These are phyloP conservation scores for Neopestalotiopsis sp. DNA, from an alignment of 2,329 filamentous ascomycete species.

Conservation along the genomic window DNA sequence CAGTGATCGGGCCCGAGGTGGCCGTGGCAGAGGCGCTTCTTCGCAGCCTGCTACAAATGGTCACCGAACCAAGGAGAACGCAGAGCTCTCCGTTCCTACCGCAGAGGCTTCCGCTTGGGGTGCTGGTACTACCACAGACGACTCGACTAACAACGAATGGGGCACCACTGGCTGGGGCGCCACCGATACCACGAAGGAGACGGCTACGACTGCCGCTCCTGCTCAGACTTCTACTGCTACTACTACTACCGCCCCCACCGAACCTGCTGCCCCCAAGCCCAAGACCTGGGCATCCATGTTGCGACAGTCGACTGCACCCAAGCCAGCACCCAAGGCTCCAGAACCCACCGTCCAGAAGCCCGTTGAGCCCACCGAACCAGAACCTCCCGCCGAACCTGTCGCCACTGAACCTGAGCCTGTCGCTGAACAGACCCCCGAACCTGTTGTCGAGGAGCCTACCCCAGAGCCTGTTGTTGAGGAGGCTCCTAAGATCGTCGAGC, in stretches of 20 bases:
- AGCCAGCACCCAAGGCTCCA: constrained; percentile 56
- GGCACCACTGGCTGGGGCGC: constrained; percentile 44
- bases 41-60: constrained; percentile 65
- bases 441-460: constrained; percentile 32
- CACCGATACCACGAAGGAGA: constrained; percentile 28
- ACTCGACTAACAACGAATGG: constrained; percentile 48
- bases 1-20: constrained; percentile 66
- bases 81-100: constrained; percentile 68
- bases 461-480: constrained; percentile 32
- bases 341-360: constrained; percentile 52
- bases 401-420: constrained; percentile 43
- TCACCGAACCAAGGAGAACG: constrained; percentile 60
- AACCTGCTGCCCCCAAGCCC: constrained; percentile 42
- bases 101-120: constrained; percentile 72
- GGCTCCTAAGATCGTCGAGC: constrained; percentile 48
- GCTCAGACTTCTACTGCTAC: constrained; percentile 45
- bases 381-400: constrained; percentile 47
- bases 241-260: constrained; percentile 36
- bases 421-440: constrained; percentile 40
- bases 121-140: constrained; percentile 46
- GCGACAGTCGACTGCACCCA: constrained; percentile 61
- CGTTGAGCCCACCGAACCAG: constrained; percentile 50
- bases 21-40: constrained; percentile 70
- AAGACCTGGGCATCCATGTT: constrained; percentile 82
- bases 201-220: constrained; percentile 36